Base-by-base conservation (phyloP, 257 asterid species). In the Fraxinus anomala region DNA sequence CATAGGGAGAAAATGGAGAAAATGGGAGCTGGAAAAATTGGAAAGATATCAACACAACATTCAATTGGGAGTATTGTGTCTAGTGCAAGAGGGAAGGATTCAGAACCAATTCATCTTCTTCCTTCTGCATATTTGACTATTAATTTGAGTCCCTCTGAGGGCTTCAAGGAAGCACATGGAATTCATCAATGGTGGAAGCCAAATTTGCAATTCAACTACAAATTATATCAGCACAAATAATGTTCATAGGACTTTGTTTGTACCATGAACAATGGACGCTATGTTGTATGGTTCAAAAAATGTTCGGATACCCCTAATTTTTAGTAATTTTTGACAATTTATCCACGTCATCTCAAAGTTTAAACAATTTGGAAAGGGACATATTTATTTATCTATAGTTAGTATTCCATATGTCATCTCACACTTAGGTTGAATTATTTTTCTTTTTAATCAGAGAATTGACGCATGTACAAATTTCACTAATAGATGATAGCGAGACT, bases 111-210 rank as follows among this genome's bases (percentile, higher is more conserved):
- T n/a, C 97, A 94, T 83, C 89, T 92, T 3, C 42, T 94, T 30
- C 97, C 98, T 33, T 86, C 85, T 31, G 98, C 96, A 26, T 78
- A 86, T 82, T 61, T 92, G 74, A 86, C 88, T 3, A 59, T 82
- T 6, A 92, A 86, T 34, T 36, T 8, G 28, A 79, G 89, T 9
- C 82, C 87, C 34, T 44, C 77, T 23, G 36, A 34, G 75, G 80
- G 65, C 42, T 87, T 86, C 12, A 82, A 77, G 80, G 85, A 86
- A 73, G 96, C 88, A 75, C 97, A 91, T 81, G 91, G 91, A 72
- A 80, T 93, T 80, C 85, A 84, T 23, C 97, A 91, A 30, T 92
- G 97, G 97, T 89, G 97, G 96, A 88, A 77, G 36, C 86, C 76
- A 0, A 89, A 85, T 83, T 47, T 87, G 81, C 71, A 84, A 47